Evolutionary conservation across 1,284 basidiomycete genomes (phyloP), one percentile per base, ranked within the genome.

Genomic region (Apiotrichum veenhuisii): DNA sequence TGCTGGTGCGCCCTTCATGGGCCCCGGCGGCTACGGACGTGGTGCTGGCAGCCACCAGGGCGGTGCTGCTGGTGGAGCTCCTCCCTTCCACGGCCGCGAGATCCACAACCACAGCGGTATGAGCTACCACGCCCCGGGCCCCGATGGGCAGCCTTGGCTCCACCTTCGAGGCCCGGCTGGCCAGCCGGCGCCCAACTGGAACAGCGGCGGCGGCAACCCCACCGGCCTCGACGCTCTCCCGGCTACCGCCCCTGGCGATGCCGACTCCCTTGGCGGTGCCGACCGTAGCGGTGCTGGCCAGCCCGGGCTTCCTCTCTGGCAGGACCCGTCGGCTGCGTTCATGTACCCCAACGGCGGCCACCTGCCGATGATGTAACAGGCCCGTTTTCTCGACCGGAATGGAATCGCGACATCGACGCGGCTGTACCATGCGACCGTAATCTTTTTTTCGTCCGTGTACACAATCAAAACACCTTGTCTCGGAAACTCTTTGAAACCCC

Each of bases 141-240:
- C 73, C 30, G 73, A 75, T 55, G 73, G 73, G 38, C 70, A 72
- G 58, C 72, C 72, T 18, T 75, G 73, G 73, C 64, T 75, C 18
- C 73, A 75, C 60, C 71, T 75, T 26, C 70, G 73, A 23, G 71
- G 70, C 8, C 67, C 68, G 7, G 58, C 54, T 11, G 73, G 70
- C 48, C 66, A 68, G 40, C 69, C 69, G 2, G 71, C 69, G 5
- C 70, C 70, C 49, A 70, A 71, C 61, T 71, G 69, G 68, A 66
- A 63, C 50, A 50, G 41, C 7, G 36, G 43, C n/a, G 47, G 50
- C 43, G 34, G 37, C 50, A 47, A 44, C 48, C 53, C 50, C 20
- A 55, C 52, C 23, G 58, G 55, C 52, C 54, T 59, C 26, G 61
- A 63, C 53, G 55, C 61, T 14, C 58, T 63, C n/a, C 61, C 61